Evolutionary conservation across 495 filamentous ascomycete genomes (phyloP), one percentile per base, ranked within the genome.

Genomic region (Annulohypoxylon stygium): DNA sequence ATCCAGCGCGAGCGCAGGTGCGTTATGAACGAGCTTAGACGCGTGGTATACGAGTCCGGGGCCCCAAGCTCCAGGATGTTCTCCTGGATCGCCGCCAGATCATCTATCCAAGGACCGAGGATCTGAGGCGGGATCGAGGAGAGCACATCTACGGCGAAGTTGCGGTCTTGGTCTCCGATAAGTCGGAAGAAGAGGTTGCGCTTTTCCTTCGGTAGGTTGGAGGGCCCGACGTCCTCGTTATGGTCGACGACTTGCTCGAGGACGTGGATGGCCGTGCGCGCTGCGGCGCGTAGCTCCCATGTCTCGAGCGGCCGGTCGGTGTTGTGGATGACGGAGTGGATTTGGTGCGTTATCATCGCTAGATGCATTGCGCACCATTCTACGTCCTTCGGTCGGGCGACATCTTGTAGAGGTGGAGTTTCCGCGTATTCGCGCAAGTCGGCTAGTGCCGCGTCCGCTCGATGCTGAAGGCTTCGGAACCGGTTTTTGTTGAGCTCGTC

Each of bases 351-450:
- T n/a, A 79, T 75, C 16, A 71, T 73, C 9, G 70, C 66, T 0
- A 86, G 77, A 61, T 85, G 83, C 8, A 54, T 54, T 12, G 78
- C 79, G 7, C 83, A 83, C 84, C 84, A 86, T 8, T 75, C 61
- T 0, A 71, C 72, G 16, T 69, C 58, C n/a, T 77, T 76, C 11
- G 75, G 58, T 0, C 62, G 47, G 2, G 67, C 53, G 0, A 53
- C 30, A 4, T 43, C 12, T 14, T 76, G 59, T 5, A 66, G 66
- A 26, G 68, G 25, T 1, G 80, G 64, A 23, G 75, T 63, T 12
- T 71, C 65, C 3, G 72, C 74, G 54, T 80, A 82, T 2, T 70
- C 47, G 18, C 79, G 73, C n/a, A 85, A 74, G 30, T 80, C 79
- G 4, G 73, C 47, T n/a, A 86, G 74, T 23, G 83, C 78, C n/a